phyloP scores from a whole-genome alignment of 2,329 filamentous ascomycete genomes.

The Botrytis elliptica region DNA sequence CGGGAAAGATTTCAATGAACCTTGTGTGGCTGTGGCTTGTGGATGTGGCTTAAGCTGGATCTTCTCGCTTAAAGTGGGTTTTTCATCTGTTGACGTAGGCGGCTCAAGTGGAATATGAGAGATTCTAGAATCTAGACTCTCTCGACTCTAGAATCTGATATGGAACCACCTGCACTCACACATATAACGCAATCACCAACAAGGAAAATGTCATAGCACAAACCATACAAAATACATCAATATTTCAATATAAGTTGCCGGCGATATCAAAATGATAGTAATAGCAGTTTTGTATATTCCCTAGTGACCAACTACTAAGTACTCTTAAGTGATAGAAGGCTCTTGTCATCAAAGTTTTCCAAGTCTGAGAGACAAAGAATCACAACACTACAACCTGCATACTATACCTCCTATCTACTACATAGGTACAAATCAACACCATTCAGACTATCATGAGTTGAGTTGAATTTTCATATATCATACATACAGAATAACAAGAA shows the following conservation, averaged over 20 bases:
- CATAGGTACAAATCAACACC: neutral
- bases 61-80: slow-evolving; percentile 16
- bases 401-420: neutral
- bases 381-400: neutral
- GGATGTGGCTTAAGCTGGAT: slow-evolving; percentile 14
- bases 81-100: slow-evolving; percentile 28
- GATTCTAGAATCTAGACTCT: neutral
- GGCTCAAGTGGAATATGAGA: slow-evolving; percentile 22
- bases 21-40: neutral
- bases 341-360: neutral
- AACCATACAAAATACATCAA: neutral
- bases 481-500: neutral
- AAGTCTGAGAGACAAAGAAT: neutral
- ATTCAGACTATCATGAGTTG: neutral
- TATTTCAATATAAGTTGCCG: neutral
- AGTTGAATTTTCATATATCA: neutral
- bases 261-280: neutral
- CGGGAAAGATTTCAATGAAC: slow-evolving; percentile 6
- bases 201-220: neutral
- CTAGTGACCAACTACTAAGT: neutral
- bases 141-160: neutral
- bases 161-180: neutral
- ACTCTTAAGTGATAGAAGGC: neutral
- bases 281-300: neutral
- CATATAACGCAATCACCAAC: neutral